Conservation (phyloP, 306 rosid species). For the Crotalaria pallida region DNA sequence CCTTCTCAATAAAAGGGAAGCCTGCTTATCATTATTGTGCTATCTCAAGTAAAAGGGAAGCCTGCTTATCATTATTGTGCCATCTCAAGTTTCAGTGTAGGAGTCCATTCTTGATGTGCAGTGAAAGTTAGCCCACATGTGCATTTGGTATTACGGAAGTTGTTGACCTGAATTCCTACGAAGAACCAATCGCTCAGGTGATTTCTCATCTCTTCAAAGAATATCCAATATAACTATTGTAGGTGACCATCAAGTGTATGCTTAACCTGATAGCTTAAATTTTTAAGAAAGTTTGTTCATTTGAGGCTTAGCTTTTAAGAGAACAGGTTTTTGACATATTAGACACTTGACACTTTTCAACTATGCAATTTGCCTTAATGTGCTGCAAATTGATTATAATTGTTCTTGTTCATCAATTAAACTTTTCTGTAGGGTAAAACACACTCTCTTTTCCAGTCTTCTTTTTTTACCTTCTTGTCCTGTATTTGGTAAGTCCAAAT, state of each 20-base stretch:
- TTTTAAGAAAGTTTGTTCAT: too few relatives aligned
- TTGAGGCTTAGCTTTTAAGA: too few relatives aligned
- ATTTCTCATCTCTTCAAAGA: slow-evolving; percentile 5
- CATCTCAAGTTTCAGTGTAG: slow-evolving; percentile 94
- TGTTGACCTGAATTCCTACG: slow-evolving; percentile 50
- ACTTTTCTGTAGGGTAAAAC: slow-evolving; percentile 70
- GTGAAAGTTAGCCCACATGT: slow-evolving; percentile 60
- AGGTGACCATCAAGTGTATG: too few relatives aligned
- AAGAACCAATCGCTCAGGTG: slow-evolving; percentile 76
- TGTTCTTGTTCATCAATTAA: too few relatives aligned
- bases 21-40: slow-evolving; percentile 90
- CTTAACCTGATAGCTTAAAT: too few relatives aligned
- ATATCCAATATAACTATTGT: background rate
- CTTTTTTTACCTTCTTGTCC: slow-evolving; percentile 64
- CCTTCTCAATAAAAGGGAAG: slow-evolving; percentile 71
- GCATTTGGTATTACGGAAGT: slow-evolving; percentile 82
- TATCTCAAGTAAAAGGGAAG: too few relatives aligned
- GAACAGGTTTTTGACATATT: too few relatives aligned
- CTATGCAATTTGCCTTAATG: too few relatives aligned
- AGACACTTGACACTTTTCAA: too few relatives aligned
- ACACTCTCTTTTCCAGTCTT: slow-evolving; percentile 52
- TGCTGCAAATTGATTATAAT: too few relatives aligned
- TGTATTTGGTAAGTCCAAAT: slow-evolving; percentile 49
- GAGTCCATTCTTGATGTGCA: slow-evolving; percentile 93
- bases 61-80: too few relatives aligned